Evolutionary conservation across 2,329 filamentous ascomycete genomes (phyloP).

Genomic region (Beauveria rudraprayagi): DNA sequence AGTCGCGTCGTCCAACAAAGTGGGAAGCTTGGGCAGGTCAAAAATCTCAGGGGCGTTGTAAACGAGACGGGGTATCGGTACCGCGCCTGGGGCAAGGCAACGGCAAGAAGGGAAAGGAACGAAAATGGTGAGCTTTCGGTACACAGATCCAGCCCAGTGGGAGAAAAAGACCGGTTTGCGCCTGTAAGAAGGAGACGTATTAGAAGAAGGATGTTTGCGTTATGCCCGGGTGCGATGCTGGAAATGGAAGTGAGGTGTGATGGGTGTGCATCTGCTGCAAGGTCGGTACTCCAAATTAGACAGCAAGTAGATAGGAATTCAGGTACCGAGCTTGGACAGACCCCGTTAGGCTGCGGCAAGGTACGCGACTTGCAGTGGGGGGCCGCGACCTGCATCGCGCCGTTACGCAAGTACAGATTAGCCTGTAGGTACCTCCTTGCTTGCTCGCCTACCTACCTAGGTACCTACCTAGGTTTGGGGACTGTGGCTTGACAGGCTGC

Average conservation of each 20-base stretch:
- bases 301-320: neutral
- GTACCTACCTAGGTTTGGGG: neutral
- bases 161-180: neutral
- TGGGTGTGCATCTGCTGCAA: neutral
- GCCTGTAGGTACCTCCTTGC: neutral
- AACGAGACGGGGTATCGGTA: constrained; percentile 9
- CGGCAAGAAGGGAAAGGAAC: neutral
- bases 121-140: neutral
- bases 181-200: neutral
- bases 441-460: neutral
- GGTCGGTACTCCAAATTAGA: neutral
- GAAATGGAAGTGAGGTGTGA: constrained; percentile 7
- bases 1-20: constrained; percentile 1
- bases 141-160: neutral
- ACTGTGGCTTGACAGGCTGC: neutral
- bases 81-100: neutral
- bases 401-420: neutral
- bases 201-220: neutral
- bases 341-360: constrained; percentile 9
- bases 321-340: neutral
- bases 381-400: neutral
- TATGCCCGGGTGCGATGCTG: constrained; percentile 1
- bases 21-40: neutral
- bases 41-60: constrained; percentile 10
- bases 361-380: constrained; percentile 12